Conservation (phyloP, 2,329 filamentous ascomycete species). For the Cladosporium austrohemisphaericum region DNA sequence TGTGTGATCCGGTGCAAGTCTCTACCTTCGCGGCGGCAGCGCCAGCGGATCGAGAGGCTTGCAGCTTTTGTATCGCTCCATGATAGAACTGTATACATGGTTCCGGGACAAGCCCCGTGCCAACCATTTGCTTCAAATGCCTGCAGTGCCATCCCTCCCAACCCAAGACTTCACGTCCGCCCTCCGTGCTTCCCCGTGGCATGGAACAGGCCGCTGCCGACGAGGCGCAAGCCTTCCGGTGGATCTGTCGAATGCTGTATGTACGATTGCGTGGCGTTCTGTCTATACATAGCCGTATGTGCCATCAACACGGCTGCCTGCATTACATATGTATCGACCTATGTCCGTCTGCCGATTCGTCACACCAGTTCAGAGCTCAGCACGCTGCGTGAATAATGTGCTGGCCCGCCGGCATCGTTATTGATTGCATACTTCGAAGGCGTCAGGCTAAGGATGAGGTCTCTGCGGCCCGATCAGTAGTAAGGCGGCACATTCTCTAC, state of each 20-base stretch:
- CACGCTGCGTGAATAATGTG: too few relatives aligned
- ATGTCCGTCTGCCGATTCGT: background rate
- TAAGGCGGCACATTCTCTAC: background rate
- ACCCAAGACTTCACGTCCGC: background rate
- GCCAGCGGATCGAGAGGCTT: background rate
- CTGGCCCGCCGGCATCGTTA: background rate
- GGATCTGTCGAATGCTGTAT: background rate
- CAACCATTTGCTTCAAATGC: background rate
- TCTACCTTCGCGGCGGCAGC: background rate
- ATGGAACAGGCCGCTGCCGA: background rate
- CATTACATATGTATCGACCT: constrained; percentile 6
- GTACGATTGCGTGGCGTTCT: background rate
- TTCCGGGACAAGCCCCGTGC: background rate
- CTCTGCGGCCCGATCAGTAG: constrained; percentile 1
- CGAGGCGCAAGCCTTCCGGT: constrained; percentile 3
- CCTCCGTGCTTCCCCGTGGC: constrained; percentile 7
- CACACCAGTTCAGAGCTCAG: background rate
- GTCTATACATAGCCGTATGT: background rate
- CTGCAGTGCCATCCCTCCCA: constrained; percentile 1
- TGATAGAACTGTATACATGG: background rate
- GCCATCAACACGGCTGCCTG: constrained; percentile 1
- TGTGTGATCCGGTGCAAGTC: constrained; percentile 6
- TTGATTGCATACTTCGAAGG: background rate
- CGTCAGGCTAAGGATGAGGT: background rate
- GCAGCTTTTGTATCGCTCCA: background rate